Base-by-base conservation (phyloP, 2,329 filamentous ascomycete species). In the Penicillium sp. region DNA sequence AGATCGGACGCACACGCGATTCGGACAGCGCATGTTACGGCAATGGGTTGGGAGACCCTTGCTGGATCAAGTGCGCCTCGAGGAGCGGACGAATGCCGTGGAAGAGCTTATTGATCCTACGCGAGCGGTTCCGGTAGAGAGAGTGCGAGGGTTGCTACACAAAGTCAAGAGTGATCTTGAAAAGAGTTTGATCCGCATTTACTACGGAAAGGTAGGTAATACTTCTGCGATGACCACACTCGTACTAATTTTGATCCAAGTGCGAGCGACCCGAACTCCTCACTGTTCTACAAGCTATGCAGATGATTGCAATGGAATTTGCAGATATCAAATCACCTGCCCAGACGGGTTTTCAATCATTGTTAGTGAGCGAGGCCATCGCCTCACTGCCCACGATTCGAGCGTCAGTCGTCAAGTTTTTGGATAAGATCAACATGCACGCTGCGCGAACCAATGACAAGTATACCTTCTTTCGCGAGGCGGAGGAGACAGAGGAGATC, bases 41-140 rank as follows among this genome's bases (percentile, higher is more conserved):
- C 97, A 96, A 74, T 99, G 94, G 94, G 89, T 99, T 45, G 94
- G 94, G 1, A 85, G 92, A 10, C 94, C 94, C 0, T 78, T 99
- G 51, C 84, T 99, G 9, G 87, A 96, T 69, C 87, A 86, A 64
- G 74, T 78, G 4, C 82, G 83, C 11, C 83, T 99, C 1, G 87
- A 96, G 70, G 88, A 90, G 62, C 86, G 94, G 13, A 85, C 95
- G 10, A 81, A 84, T 9, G 93, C 94, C 0, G 91, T 99, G 0
- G 89, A 95, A 70, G 94, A 99, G 72, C 80, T 99, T 16, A 84
- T 89, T 31, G 81, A 88, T 45, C 84, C 86, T 49, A 82, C 87
- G 47, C 86, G 86, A 41, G 87, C 85, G 0, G 75, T 81, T 9
- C 81, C 84, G 19, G 86, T 92, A 4, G 90, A 95, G 65, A 88